Evolutionary conservation across 768 basidiomycete genomes (phyloP), one percentile per base, ranked within the genome.

Genomic region (Hericium coralloides): DNA sequence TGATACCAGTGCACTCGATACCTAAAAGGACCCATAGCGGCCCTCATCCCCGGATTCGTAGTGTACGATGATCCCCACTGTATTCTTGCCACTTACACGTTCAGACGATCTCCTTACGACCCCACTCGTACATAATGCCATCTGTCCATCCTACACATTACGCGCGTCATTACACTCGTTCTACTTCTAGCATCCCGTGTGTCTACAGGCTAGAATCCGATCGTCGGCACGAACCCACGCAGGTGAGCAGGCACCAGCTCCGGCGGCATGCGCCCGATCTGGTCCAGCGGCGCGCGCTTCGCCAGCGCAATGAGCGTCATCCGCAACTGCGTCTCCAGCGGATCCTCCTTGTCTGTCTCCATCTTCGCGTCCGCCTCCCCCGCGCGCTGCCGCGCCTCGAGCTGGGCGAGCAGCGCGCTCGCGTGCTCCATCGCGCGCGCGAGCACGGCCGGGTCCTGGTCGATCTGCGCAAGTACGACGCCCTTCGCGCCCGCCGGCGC

Each of bases 251-350:
- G 60, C 6, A 63, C 59, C 6, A 63, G 57, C 31, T 61, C 60
- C 0, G 57, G 38, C 10, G 62, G 62, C 41, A 63, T 58, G 20
- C 49, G 52, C 12, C 60, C 62, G 38, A 63, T 58, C 53, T 58
- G 62, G 37, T 88, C 85, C 59, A 89, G 65, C 1, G 89, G 89
- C 10, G 87, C 87, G 6, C 87, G 79, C 65, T 89, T 89, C 56
- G 86, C 85, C 37, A 92, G 74, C 2, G 88, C 87, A 25, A 92
- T 76, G 26, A 92, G 73, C 65, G 89, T 90, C 60, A 91, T 72
- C 39, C 89, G 78, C 51, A 90, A 71, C 54, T 82, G 78, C 55
- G 79, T 77, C 63, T 83, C 50, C 17, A 73, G 61, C 2, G 78
- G 73, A 55, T 84, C 80, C 65, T 85, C 85, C 18, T 38, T 61